phyloP scores from a whole-genome alignment of 352 stramenopile species.

The Pilasporangium apinafurcum region DNA sequence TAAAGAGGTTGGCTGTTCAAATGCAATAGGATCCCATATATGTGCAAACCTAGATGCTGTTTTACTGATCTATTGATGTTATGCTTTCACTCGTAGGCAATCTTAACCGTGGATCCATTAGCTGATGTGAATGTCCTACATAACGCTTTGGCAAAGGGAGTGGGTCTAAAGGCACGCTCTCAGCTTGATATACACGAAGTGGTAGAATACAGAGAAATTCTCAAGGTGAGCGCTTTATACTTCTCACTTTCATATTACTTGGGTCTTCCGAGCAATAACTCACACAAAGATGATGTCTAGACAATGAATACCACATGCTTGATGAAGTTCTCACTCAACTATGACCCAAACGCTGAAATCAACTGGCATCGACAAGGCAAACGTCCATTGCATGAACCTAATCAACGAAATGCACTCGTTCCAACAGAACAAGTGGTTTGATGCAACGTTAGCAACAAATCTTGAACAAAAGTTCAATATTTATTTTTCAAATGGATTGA shows the following conservation, averaged over 20 bases:
- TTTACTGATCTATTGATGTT: no score
- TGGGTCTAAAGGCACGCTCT: conserved; percentile 26
- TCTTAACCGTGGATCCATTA: conserved; percentile 44
- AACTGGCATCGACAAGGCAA: conserved; percentile 33
- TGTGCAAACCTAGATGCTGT: no score
- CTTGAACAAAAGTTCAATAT: no score
- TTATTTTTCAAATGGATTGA: no score
- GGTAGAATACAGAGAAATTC: conserved; percentile 43
- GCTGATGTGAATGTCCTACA: conserved; percentile 22
- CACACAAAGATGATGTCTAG: conserved; percentile 8
- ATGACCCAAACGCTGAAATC: conserved; percentile 49
- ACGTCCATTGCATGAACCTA: no score
- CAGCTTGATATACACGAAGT: conserved; percentile 44
- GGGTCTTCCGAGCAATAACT: not conserved
- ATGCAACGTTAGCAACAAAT: no score
- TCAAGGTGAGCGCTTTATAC: conserved; percentile 26
- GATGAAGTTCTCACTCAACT: conserved; percentile 80
- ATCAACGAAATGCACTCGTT: no score
- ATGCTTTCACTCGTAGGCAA: no score
- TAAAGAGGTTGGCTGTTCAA: conserved; percentile 11
- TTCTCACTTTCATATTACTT: not conserved
- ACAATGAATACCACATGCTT: conserved; percentile 61
- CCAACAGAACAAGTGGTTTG: no score
- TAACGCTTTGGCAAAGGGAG: conserved; percentile 26
- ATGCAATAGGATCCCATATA: no score